Evolutionary conservation across 345 rosid species (phyloP).

Genomic region (Viola odorata): DNA sequence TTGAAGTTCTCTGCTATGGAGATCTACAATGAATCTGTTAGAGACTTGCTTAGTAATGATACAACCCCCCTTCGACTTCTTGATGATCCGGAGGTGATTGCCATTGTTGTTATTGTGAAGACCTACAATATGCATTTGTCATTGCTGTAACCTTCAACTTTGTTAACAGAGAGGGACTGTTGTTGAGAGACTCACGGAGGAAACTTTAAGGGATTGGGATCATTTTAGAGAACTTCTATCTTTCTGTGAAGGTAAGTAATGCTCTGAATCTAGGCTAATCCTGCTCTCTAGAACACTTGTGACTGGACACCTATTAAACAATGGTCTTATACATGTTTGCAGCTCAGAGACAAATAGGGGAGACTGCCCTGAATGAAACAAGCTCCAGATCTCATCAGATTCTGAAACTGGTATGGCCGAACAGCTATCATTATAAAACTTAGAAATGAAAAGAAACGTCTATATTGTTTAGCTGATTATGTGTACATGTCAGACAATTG

Average conservation of each 20-base stretch:
- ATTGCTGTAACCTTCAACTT: slow-evolving; percentile 19
- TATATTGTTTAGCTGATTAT: slow-evolving; percentile 3
- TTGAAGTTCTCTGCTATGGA: slow-evolving; percentile 91
- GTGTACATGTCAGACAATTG: slow-evolving; percentile 51
- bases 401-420: slow-evolving; percentile 64
- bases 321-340: slow-evolving; percentile 25
- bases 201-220: slow-evolving; percentile 59
- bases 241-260: slow-evolving; percentile 58
- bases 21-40: slow-evolving; percentile 90
- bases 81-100: slow-evolving; percentile 86
- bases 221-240: slow-evolving; percentile 78
- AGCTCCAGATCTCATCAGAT: slow-evolving; percentile 99
- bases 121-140: slow-evolving; percentile 11
- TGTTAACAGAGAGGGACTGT: slow-evolving; percentile 71
- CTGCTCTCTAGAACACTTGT: slow-evolving; percentile 2
- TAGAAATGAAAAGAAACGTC: too few species aligned
- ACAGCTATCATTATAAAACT: slow-evolving; percentile 3
- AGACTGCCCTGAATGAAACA: slow-evolving; percentile 81
- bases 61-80: slow-evolving; percentile 72
- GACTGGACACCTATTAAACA: slow-evolving; percentile 15
- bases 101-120: slow-evolving; percentile 13
- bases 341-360: slow-evolving; percentile 97
- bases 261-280: slow-evolving; percentile 1
- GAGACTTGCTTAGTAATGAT: slow-evolving; percentile 77
- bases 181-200: slow-evolving; percentile 83